phyloP scores from a whole-genome alignment of 2,329 filamentous ascomycete genomes.

The Dryadomyces sulphureus region DNA sequence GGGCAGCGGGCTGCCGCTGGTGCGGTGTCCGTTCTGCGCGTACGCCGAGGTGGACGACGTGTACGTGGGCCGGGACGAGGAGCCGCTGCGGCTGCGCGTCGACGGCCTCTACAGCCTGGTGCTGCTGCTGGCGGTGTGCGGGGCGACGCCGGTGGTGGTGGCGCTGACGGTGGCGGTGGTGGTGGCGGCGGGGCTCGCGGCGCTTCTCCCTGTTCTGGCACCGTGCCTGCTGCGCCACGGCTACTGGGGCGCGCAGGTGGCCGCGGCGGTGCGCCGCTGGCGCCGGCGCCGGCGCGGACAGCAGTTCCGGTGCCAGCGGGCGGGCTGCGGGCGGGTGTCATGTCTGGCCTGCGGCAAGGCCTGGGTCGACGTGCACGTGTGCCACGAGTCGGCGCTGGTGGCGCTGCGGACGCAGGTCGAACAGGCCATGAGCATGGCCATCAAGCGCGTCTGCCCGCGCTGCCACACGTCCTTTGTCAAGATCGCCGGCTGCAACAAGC shows the following conservation, averaged over 20 bases:
- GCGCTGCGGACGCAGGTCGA: conserved; percentile 82
- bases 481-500: conserved; percentile 86
- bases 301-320: conserved; percentile 62
- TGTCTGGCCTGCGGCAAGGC: conserved; percentile 70
- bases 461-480: conserved; percentile 92
- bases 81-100: conserved; percentile 40
- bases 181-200: conserved; percentile 13
- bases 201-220: too few relatives aligned
- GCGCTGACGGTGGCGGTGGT: conserved; percentile 29
- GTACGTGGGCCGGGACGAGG: conserved; percentile 42
- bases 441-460: conserved; percentile 87
- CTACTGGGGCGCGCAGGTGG: conserved; percentile 31
- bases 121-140: conserved; percentile 36
- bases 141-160: conserved; percentile 41
- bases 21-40: conserved; percentile 78
- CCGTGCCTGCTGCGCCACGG: too few relatives aligned
- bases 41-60: conserved; percentile 81
- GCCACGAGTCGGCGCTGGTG: conserved; percentile 69
- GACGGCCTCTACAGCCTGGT: conserved; percentile 31
- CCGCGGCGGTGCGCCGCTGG: conserved; percentile 48
- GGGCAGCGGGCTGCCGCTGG: conserved; percentile 57
- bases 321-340: conserved; percentile 52
- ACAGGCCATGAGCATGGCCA: conserved; percentile 79
- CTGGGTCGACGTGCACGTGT: conserved; percentile 82
- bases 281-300: conserved; percentile 57